Evolutionary conservation across 768 basidiomycete genomes (phyloP), one percentile per base, ranked within the genome.

Genomic region (Tylopilus sp.): DNA sequence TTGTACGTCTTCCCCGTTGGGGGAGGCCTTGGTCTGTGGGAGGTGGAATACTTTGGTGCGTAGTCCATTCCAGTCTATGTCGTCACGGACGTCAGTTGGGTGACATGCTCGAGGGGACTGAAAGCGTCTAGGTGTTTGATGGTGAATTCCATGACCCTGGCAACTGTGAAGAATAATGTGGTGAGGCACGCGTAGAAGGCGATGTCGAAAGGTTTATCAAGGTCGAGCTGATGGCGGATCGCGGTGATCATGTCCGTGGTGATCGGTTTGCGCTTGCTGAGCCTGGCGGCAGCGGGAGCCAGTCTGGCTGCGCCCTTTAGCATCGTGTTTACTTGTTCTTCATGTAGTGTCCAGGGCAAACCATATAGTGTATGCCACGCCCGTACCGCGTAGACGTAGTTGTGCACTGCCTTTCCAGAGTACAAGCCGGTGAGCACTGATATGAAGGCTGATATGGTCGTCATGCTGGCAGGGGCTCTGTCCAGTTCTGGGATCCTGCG

Each of bases 321-420:
- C 37, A 48, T 48, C 1, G 21, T 48, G 2, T 0, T 6, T 4
- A 48, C 12, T 16, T 50, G 40, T 7, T 50, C 31, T 19, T 50
- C 19, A 3, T 50, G 49, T 0, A 50, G 41, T 1, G 12, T 2
- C 40, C 49, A 50, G 11, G 49, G 40, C 3, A 50, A 10, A 1
- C 41, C 25, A 4, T 50, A 34, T 10, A 50, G 41, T 2, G 31
- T 43, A 31, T 50, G 49, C 49, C 49, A 50, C 0, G 41, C 33
- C 7, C 4, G 6, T 0, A 44, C 16, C 1, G 24, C 31, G 3
- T 43, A 51, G 9, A 50, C 9, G 1, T 51, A 51, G 9, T 51
- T 51, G 1, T 44, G 24, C 0, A 51, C 44, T 3, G 42, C 33
- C 12, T 28, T 26, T 2, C 41, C 16, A 3, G 6, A 51, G 19